Percentiles rank a stretch among this genome's conserved stretches.
phyloP scores from a whole-genome alignment of 495 filamentous ascomycete genomes.

The Penicillium simplicissimum region DNA sequence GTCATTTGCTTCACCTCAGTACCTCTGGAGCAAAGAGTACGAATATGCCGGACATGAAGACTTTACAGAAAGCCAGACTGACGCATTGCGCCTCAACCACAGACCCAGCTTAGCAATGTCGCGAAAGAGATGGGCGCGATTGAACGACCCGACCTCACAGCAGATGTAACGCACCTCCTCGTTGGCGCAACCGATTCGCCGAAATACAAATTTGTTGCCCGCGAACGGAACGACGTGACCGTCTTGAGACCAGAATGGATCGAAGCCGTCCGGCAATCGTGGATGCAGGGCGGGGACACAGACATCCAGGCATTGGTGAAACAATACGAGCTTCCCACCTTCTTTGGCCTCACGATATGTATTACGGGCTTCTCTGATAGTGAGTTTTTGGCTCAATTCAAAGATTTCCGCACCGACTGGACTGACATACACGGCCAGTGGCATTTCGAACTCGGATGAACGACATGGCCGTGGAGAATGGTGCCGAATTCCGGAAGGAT shows the following conservation, averaged over 20 bases:
- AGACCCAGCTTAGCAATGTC: conserved; percentile 70
- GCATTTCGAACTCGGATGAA: conserved; percentile 67
- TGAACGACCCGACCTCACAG: conserved; percentile 88
- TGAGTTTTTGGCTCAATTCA: conserved; percentile 45
- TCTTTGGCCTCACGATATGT: conserved; percentile 70
- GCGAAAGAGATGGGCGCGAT: conserved; percentile 81
- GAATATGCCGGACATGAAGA: conserved; percentile 24
- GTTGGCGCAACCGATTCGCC: conserved; percentile 83
- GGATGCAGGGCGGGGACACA: conserved; percentile 80
- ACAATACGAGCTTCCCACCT: conserved; percentile 59
- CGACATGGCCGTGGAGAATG: conserved; percentile 62
- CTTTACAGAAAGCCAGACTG: conserved; percentile 5
- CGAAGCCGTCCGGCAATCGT: conserved; percentile 74
- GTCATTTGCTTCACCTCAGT: conserved; percentile 93
- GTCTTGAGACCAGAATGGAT: conserved; percentile 81
- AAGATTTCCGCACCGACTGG: neutral
- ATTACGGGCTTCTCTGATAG: conserved; percentile 89
- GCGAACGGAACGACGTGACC: conserved; percentile 78
- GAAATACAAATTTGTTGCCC: conserved; percentile 95
- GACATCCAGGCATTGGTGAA: conserved; percentile 68
- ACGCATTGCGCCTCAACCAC: conserved; percentile 12
- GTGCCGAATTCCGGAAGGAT: conserved; percentile 81
- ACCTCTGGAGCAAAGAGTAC: conserved; percentile 75
- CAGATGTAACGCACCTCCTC: conserved; percentile 92
- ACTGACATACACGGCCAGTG: conserved; percentile 46